Conservation (phyloP, 2,329 filamentous ascomycete species). For the Chaetoscypha palmicola region DNA sequence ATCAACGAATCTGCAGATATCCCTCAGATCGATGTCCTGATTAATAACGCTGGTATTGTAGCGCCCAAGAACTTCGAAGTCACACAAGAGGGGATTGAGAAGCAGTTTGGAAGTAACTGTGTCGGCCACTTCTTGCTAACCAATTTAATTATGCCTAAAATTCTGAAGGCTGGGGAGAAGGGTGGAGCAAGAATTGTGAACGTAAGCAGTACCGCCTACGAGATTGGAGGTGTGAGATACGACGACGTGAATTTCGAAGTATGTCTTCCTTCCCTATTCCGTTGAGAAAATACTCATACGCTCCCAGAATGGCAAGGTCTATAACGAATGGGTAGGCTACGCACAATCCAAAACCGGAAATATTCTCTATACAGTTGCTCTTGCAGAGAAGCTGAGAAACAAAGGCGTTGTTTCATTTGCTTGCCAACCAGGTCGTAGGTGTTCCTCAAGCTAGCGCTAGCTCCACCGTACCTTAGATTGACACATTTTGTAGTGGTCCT, state of each 20-base stretch:
- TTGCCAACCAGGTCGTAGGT: neutral
- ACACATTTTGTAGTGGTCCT: too few species aligned
- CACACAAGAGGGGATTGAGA: neutral
- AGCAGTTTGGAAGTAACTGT: conserved; percentile 34
- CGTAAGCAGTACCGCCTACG: neutral
- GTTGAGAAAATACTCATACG: too few species aligned
- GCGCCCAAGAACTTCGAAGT: conserved; percentile 4
- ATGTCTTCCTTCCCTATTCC: too few species aligned
- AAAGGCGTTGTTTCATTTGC: neutral
- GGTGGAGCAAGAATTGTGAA: neutral
- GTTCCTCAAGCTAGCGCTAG: neutral
- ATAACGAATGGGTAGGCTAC: conserved; percentile 34
- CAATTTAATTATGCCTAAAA: conserved; percentile 35
- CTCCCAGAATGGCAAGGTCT: conserved; percentile 34
- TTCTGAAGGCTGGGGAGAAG: conserved; percentile 26
- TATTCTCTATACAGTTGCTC: conserved; percentile 32
- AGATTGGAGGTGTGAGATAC: neutral
- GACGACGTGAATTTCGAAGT: neutral
- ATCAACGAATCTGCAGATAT: conserved; percentile 1
- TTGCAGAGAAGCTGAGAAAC: neutral
- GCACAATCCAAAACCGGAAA: conserved; percentile 39
- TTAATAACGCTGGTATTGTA: conserved; percentile 18
- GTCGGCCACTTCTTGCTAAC: conserved; percentile 48
- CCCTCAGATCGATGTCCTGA: conserved; percentile 13
- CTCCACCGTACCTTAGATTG: neutral